Base-by-base conservation (phyloP, 2,329 filamentous ascomycete genomes). In the Phoma sp. region DNA sequence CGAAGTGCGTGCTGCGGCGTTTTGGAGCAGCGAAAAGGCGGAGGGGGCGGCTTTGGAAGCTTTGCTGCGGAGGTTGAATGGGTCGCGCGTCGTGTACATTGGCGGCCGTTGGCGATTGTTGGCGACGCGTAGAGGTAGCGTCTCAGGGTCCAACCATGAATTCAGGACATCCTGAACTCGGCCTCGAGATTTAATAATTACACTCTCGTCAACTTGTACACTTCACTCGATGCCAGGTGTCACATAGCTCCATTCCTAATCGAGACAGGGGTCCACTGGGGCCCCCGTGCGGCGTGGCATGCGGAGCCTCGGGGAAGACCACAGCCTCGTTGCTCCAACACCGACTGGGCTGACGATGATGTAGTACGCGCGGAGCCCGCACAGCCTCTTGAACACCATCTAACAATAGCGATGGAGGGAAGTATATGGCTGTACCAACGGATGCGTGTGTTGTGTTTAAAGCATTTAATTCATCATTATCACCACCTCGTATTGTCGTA, bases 11-110 rank as follows among this genome's bases (percentile, higher is more conserved):
- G 62, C 56, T 33, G 71, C 68, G 60, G 65, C 62, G 59, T 61
- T 62, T 26, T 74, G 70, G 45, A 74, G 65, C 47, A 72, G 58
- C 18, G 62, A 52, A 46, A 73, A 60, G 47, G 71, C 67, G 25
- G 70, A 62, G 15, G 66, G 61, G 39, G 69, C 51, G 42, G 69
- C 60, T 53, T 58, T 59, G 10, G 64, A 59, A 53, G 69, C 60
- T 63, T 64, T 66, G 56, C 59, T 67, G 62, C 77, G 77, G 59
- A 79, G 65, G 63, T 75, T 77, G 73, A 80, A 79, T 12, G 77
- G 76, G 64, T 79, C 78, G 61, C 77, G 71, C 58, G 62, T 62
- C 61, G 73, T 77, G 73, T 78, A 76, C 77, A 79, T 78, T 48
- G 51, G 43, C 50, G 48, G 26, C 47, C 32, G 47, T 50, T 25